Conservation (phyloP, 768 basidiomycete genomes). For the Leccinum pellstonianum region DNA sequence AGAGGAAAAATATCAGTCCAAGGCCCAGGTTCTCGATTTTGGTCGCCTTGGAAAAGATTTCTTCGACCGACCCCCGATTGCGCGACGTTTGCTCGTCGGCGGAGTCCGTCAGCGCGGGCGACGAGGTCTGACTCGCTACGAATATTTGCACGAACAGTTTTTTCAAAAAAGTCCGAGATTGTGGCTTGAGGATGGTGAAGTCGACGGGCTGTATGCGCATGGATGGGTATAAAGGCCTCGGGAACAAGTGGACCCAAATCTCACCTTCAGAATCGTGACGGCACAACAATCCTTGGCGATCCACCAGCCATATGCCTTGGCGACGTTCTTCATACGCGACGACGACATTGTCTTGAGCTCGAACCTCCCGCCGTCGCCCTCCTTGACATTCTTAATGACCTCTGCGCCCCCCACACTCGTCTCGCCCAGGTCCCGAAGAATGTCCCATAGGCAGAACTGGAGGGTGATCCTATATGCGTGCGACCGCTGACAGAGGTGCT, state of each 20-base stretch:
- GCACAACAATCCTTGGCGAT: slow-evolving; percentile 79
- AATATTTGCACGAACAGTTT: slow-evolving; percentile 70
- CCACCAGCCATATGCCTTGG: slow-evolving; percentile 90
- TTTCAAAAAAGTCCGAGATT: slow-evolving; percentile 63
- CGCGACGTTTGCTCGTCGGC: slow-evolving; percentile 39
- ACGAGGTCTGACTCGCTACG: slow-evolving; percentile 69
- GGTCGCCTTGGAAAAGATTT: slow-evolving; percentile 75
- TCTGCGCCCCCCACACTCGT: slow-evolving; percentile 76
- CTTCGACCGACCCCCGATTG: slow-evolving; percentile 65
- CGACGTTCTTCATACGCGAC: slow-evolving; percentile 66
- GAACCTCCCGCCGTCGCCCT: slow-evolving; percentile 40
- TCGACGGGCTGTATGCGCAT: slow-evolving; percentile 70
- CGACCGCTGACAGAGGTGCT: slow-evolving; percentile 73
- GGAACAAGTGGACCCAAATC: neutral
- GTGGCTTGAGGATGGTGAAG: slow-evolving; percentile 70
- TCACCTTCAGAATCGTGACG: slow-evolving; percentile 81
- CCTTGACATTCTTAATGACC: slow-evolving; percentile 58
- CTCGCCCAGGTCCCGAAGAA: slow-evolving; percentile 89
- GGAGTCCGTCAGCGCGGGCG: slow-evolving; percentile 55
- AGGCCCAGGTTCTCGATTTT: slow-evolving; percentile 64
- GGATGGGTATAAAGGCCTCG: neutral
- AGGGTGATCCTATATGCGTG: slow-evolving; percentile 90
- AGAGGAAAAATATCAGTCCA: slow-evolving; percentile 77
- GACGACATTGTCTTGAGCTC: slow-evolving; percentile 55
- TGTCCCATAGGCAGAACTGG: slow-evolving; percentile 97